phyloP scores from a whole-genome alignment of 306 rosid genomes.

The Biancaea sappan region DNA sequence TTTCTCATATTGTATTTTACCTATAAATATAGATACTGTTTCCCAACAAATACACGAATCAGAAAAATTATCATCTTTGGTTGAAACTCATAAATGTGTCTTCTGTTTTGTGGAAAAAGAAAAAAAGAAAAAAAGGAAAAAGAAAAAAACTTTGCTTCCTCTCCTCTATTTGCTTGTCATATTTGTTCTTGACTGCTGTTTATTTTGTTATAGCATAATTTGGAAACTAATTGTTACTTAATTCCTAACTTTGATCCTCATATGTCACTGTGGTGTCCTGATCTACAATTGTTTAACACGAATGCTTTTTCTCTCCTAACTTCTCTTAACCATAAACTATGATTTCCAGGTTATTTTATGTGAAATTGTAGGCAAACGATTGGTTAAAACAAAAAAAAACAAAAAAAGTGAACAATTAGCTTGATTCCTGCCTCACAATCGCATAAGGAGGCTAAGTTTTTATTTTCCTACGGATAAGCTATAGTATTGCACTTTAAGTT shows the following conservation, averaged over 20 bases:
- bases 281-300: neutral
- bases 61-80: constrained; percentile 3
- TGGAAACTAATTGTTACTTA: neutral
- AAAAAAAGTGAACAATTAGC: neutral
- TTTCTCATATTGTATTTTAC: neutral
- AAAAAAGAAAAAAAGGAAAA: neutral
- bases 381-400: neutral
- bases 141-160: neutral
- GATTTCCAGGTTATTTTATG: neutral
- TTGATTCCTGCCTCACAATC: neutral
- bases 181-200: constrained; percentile 1
- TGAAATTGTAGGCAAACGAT: neutral
- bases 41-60: neutral
- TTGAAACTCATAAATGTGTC: neutral
- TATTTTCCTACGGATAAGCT: neutral
- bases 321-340: neutral
- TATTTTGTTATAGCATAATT: neutral
- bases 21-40: neutral
- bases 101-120: neutral
- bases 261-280: neutral
- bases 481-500: neutral
- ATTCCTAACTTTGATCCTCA: constrained; percentile 16
- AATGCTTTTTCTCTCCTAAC: neutral
- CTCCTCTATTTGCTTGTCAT: constrained; percentile 5
- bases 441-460: neutral